Percentiles rank a stretch among this genome's conserved stretches.
Evolutionary conservation across 1,284 basidiomycete genomes (phyloP).

Genomic region (Pisolithus thermaeus): DNA sequence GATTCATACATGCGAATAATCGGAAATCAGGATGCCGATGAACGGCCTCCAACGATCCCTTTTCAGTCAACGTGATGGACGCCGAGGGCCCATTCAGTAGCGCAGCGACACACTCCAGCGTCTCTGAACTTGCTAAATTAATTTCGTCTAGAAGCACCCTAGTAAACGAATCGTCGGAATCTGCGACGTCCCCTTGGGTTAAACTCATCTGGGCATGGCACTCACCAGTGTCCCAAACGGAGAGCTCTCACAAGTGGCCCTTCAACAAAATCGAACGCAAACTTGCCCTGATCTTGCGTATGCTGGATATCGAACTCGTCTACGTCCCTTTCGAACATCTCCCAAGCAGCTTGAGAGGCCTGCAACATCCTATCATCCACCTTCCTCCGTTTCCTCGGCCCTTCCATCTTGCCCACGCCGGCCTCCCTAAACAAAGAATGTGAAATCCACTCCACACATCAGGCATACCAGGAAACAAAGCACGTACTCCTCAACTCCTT

Average conservation of each 20-base stretch:
- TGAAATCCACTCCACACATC: neutral
- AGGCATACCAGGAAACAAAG: neutral
- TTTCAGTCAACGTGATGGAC: constrained; percentile 91
- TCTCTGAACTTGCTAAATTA: constrained; percentile 93
- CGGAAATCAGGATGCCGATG: constrained; percentile 94
- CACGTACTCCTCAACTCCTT: constrained; percentile 37
- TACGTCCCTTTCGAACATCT: constrained; percentile 66
- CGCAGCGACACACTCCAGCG: constrained; percentile 87
- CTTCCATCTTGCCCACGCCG: constrained; percentile 29
- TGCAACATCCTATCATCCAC: constrained; percentile 43
- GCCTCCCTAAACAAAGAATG: constrained; percentile 8
- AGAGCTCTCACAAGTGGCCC: constrained; percentile 94
- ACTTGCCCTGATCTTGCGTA: constrained; percentile 78
- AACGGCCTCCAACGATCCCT: constrained; percentile 88
- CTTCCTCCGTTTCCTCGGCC: constrained; percentile 73
- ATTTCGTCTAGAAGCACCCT: constrained; percentile 97
- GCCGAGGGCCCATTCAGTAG: constrained; percentile 82
- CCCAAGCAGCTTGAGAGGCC: constrained; percentile 60
- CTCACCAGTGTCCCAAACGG: constrained; percentile 85
- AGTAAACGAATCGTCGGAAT: constrained; percentile 4
- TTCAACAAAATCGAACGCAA: constrained; percentile 94
- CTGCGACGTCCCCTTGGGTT: neutral
- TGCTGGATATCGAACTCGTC: constrained; percentile 84
- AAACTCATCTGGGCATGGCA: constrained; percentile 5
- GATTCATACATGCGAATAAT: constrained; percentile 99